Percentiles rank a stretch among this genome's conserved stretches.
phyloP scores from a whole-genome alignment of 2,329 filamentous ascomycete species.

The Penicillium brevicompactum region DNA sequence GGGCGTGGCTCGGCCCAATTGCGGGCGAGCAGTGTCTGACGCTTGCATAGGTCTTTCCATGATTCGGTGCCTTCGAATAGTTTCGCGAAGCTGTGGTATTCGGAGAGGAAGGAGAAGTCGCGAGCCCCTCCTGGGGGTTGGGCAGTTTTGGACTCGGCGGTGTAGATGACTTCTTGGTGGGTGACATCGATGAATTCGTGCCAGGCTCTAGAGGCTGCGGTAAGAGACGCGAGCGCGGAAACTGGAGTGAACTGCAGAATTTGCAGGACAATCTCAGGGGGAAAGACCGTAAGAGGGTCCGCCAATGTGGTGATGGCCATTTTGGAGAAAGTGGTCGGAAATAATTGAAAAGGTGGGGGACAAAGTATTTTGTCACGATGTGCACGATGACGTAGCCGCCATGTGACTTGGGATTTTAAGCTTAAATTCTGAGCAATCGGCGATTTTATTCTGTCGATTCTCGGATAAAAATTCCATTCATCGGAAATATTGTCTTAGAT shows the following conservation, averaged over 20 bases:
- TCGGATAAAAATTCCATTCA: too few species aligned
- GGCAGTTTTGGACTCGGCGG: conserved; percentile 32
- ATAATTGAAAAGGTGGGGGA: conserved; percentile 1
- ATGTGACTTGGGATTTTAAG: background rate
- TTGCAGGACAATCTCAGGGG: conserved; percentile 45
- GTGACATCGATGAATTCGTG: conserved; percentile 46
- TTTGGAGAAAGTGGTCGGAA: conserved; percentile 11
- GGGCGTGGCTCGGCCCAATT: conserved; percentile 43
- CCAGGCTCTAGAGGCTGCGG: conserved; percentile 40
- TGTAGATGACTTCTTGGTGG: conserved; percentile 47
- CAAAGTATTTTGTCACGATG: conserved; percentile 8
- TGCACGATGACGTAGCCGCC: conserved; percentile 5
- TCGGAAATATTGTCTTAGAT: too few species aligned
- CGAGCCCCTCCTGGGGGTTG: conserved; percentile 28
- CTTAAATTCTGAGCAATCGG: background rate
- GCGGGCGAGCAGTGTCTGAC: conserved; percentile 40
- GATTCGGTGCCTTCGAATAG: conserved; percentile 37
- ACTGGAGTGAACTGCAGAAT: conserved; percentile 43
- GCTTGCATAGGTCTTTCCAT: conserved; percentile 50
- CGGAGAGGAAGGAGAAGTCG: conserved; percentile 33
- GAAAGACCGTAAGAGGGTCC: conserved; percentile 36
- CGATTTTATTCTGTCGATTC: background rate
- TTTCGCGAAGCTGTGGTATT: conserved; percentile 33
- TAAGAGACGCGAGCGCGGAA: conserved; percentile 40
- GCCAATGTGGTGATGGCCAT: conserved; percentile 19